Conservation (phyloP, 345 rosid species). For the Lagerstroemia speciosa region DNA sequence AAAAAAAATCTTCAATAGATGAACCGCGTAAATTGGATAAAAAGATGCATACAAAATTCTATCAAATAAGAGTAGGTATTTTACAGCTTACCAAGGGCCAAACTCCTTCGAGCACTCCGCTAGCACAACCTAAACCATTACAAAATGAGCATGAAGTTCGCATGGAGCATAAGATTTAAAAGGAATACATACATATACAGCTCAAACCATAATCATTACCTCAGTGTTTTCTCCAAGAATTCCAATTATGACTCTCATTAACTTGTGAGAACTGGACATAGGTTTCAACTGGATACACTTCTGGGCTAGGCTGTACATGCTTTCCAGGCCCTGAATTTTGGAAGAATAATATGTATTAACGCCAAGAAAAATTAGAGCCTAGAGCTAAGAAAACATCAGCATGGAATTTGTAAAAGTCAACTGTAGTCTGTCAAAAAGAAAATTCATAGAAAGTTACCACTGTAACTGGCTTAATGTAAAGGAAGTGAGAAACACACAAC, state of each 20-base stretch:
- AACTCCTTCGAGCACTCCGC: conserved; percentile 90
- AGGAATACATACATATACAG: not conserved
- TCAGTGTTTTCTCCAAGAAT: conserved; percentile 85
- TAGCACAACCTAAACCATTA: conserved; percentile 54
- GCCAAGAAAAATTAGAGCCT: not conserved
- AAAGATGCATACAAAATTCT: not conserved
- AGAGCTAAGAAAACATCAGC: not conserved
- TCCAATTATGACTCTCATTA: conserved; percentile 62
- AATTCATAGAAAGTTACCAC: conserved; percentile 34
- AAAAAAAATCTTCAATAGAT: not conserved
- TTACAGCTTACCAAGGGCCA: conserved; percentile 77
- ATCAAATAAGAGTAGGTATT: not conserved
- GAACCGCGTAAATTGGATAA: not conserved
- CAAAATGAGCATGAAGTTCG: not conserved
- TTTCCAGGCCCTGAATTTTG: conserved; percentile 67
- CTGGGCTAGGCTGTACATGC: conserved; percentile 77
- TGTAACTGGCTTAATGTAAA: conserved; percentile 81
- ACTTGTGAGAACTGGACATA: conserved; percentile 47
- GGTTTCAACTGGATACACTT: conserved; percentile 78
- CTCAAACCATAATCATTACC: conserved; percentile 32
- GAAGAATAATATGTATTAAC: no score
- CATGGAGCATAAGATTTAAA: not conserved
- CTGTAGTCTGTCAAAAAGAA: not conserved
- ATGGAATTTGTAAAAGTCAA: not conserved
- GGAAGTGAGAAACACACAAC: conserved; percentile 67